Evolutionary conservation across 2,329 filamentous ascomycete genomes (phyloP).

Genomic region (Pseudocercospora fijiensis): DNA sequence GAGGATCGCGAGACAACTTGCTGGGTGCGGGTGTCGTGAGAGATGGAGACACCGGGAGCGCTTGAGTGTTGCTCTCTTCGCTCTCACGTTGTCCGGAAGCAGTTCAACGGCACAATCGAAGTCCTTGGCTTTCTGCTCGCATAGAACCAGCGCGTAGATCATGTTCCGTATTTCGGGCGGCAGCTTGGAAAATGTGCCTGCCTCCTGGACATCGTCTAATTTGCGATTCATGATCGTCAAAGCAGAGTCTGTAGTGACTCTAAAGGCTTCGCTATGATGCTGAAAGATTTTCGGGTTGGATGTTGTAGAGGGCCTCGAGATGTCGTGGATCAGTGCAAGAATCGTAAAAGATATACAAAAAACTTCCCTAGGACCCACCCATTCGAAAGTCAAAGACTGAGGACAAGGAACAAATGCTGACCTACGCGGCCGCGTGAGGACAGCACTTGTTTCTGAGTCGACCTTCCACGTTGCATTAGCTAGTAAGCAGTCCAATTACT

Average conservation of each 20-base stretch:
- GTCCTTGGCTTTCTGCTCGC: not conserved
- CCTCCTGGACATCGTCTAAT: not conserved
- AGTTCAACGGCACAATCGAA: not conserved
- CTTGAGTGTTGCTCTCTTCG: not conserved
- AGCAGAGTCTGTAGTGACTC: not conserved
- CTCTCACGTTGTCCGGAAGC: not conserved
- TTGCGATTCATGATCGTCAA: no score
- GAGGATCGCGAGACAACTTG: constrained; percentile 1
- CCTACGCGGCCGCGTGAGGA: not conserved
- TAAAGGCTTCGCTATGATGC: not conserved
- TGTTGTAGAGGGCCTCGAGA: no score
- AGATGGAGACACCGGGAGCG: not conserved
- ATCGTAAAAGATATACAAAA: not conserved
- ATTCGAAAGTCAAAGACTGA: not conserved
- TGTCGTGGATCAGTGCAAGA: not conserved
- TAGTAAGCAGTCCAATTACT: no score
- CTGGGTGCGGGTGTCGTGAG: not conserved
- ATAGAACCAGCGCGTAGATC: not conserved
- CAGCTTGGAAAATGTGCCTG: not conserved
- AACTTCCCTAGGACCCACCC: not conserved
- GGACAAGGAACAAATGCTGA: not conserved
- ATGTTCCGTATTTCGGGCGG: not conserved
- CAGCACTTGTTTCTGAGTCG: not conserved
- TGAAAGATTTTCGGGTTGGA: not conserved
- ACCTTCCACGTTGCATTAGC: no score